These are phyloP conservation scores for Barnettozyma hawaiiensis DNA, from an alignment of 1,139 yeast genomes.

Conservation along the genomic window DNA sequence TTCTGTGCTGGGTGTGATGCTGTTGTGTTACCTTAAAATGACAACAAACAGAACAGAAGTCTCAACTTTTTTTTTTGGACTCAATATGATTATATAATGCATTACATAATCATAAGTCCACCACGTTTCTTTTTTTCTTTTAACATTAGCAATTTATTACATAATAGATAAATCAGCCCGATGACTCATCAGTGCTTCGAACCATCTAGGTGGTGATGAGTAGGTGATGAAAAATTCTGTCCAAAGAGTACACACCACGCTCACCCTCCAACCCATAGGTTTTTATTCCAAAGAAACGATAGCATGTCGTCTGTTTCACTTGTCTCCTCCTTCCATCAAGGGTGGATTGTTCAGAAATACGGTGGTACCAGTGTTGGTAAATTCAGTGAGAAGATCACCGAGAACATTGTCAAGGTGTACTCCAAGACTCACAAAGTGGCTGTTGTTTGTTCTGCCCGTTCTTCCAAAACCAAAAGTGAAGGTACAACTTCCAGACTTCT, in stretches of 20 bases:
- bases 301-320: conserved; percentile 24
- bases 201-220: too few species aligned
- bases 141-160: too few species aligned
- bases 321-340: conserved; percentile 20
- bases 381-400: conserved; percentile 78
- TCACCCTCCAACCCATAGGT: too few species aligned
- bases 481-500: conserved; percentile 89
- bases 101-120: background rate
- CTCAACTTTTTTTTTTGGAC: too few species aligned
- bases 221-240: background rate
- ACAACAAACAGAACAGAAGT: too few species aligned
- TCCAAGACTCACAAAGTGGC: conserved; percentile 67
- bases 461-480: conserved; percentile 84
- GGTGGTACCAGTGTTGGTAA: conserved; percentile 99
- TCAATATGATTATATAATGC: background rate
- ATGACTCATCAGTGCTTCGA: background rate
- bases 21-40: too few species aligned
- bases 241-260: too few species aligned
- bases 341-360: conserved; percentile 89
- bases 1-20: background rate
- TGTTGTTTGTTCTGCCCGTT: conserved; percentile 93
- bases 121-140: too few species aligned
- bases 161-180: background rate
- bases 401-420: conserved; percentile 71
- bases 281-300: background rate